Evolutionary conservation across 1,284 basidiomycete genomes (phyloP), one percentile per base, ranked within the genome.

Genomic region (Ustilago sp.): DNA sequence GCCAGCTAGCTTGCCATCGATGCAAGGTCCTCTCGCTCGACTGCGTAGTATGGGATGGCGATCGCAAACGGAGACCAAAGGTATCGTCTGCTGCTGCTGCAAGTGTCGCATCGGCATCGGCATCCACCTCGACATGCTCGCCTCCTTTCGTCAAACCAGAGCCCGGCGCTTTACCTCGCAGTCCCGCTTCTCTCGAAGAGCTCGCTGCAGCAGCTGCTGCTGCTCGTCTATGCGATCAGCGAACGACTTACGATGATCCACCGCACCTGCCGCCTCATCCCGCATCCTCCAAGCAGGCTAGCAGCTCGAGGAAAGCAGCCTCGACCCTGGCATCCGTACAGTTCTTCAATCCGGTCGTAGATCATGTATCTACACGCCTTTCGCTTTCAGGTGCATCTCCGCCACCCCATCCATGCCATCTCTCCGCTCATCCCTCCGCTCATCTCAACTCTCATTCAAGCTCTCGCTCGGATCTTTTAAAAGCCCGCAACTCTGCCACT

Each of bases 1-100:
- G 39, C 48, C 19, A 71, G 12, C 48, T 68, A 19, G 75, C 75
- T 23, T 81, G 80, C 51, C 70, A 74, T 55, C 60, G 77, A 41
- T 81, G 80, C 72, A 74, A 64, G 48, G 66, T 74, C 11, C 65
- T 77, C 38, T 69, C 63, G 2, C 58, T 74, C 35, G 77, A 77
- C 31, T 81, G 80, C 53, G 59, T 81, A 23, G 80, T 81, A 15
- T 80, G 76, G 75, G 79, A 80, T 56, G 79, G 76, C 23, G 76
- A 80, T 48, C 71, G 79, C 41, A 80, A 80, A 58, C 62, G 74
- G 12, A 51, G 64, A n/a, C 74, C 74, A 34, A 77, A 69, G 35
- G 19, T 77, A 0, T 53, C 41, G 2, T 50, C 48, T 50, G 23
- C 55, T 5, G 47, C 50, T 8, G 32, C 41, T 19, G 53, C n/a